Base-by-base conservation (phyloP, 192 early-diverging fungal genomes). In the Chytriomyces confervae region DNA sequence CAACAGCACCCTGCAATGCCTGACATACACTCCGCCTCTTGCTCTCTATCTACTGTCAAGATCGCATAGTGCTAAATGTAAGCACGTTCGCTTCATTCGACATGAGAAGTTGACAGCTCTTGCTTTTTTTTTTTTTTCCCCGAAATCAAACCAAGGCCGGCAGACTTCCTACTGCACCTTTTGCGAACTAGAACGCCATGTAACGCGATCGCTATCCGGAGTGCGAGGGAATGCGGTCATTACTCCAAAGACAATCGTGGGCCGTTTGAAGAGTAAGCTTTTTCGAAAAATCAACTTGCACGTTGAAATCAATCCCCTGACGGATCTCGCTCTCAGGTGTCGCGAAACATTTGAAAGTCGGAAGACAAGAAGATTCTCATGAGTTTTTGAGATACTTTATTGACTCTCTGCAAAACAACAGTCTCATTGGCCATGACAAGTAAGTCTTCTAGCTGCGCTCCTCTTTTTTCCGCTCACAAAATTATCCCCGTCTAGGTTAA, bases 351-450 rank as follows among this genome's bases (percentile, higher is more conserved):
- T 88, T 97, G 81, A 84, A 90, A 18, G 75, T 92, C 5, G 94
- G 94, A 10, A 82, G 92, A 23, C 95, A 97, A 79, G 95, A 96
- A 68, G 95, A 97, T 72, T 89, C 95, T 9, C 94, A 97, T 76
- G 95, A 97, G 81, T 96, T 96, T 73, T 83, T 95, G 45, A 84
- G 93, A 43, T 81, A 85, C 47, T 79, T 94, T 23, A 69, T 94
- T 16, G 91, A 92, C 49, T 84, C 89, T 27, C 86, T 92, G 53
- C 91, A 94, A 79, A 91, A 91, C 69, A 85, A 82, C 51, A 79
- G 86, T 53, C 79, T 92, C 6, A 47, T 82, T 27, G 89, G 89
- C 6, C 79, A 84, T 63, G 89, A 88, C 66, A 85, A 78, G 87
- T 81, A 71, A 47, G 76, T 63, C 50, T 47, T 62, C 87, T 88